Conservation (phyloP, 1,284 basidiomycete genomes). For the Apiotrichum sp. region DNA sequence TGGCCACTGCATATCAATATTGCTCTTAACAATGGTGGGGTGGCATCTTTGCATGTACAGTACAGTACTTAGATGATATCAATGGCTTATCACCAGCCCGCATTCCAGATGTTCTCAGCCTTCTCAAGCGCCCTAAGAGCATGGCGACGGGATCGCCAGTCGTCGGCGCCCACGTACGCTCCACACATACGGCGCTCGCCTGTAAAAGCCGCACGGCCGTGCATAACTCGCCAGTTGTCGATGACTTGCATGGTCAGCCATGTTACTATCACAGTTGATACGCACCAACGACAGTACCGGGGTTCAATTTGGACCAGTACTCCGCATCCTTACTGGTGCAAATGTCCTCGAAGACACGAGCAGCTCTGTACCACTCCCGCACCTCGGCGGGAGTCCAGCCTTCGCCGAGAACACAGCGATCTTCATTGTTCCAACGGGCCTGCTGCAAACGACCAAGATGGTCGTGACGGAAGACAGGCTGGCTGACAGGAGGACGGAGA, state of each 20-base stretch:
- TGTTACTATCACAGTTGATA: slow-evolving; percentile 13
- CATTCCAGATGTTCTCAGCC: no score
- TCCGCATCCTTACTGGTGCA: slow-evolving; percentile 75
- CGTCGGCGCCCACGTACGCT: slow-evolving; percentile 87
- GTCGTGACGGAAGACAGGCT: slow-evolving; percentile 63
- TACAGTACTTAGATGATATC: no score
- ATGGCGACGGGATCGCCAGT: slow-evolving; percentile 69
- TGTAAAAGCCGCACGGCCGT: slow-evolving; percentile 82
- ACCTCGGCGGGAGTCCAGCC: slow-evolving; percentile 56
- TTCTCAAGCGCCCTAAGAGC: slow-evolving; percentile 49
- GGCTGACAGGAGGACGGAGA: slow-evolving; percentile 56
- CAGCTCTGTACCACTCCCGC: slow-evolving; percentile 77
- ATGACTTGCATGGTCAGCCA: slow-evolving; percentile 55
- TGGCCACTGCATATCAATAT: no score
- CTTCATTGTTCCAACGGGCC: slow-evolving; percentile 93
- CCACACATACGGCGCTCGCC: slow-evolving; percentile 90
- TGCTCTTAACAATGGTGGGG: no score
- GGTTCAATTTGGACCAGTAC: slow-evolving; percentile 81
- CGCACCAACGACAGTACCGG: slow-evolving; percentile 79
- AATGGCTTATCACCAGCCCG: no score
- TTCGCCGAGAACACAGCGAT: slow-evolving; percentile 68
- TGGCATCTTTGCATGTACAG: no score
- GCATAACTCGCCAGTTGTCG: slow-evolving; percentile 90
- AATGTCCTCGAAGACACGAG: slow-evolving; percentile 69
- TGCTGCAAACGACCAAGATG: slow-evolving; percentile 59